These are phyloP conservation scores for Sequoiadendron giganteum DNA, from an alignment of 75 land plant species.

Conservation along the genomic window DNA sequence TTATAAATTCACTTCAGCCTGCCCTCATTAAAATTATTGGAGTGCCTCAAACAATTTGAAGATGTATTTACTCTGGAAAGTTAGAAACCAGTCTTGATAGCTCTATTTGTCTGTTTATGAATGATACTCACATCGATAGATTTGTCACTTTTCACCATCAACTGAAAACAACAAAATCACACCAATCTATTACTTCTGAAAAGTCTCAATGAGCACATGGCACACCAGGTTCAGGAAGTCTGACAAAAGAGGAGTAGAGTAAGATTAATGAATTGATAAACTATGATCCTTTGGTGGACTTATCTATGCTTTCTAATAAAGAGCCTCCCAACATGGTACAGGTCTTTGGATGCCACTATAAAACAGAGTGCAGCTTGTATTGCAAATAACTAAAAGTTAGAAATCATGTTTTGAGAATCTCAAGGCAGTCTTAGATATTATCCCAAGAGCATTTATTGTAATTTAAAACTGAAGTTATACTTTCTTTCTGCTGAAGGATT, in stretches of 20 bases:
- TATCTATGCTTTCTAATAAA: constrained; percentile 33
- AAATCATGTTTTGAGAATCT: constrained; percentile 80
- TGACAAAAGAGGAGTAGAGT: constrained; percentile 93
- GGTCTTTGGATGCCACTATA: constrained; percentile 63
- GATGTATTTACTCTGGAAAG: no score
- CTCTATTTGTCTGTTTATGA: no score
- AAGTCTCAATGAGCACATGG: constrained; percentile 20
- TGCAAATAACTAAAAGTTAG: constrained; percentile 44
- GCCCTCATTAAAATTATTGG: no score
- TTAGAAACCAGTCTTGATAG: no score
- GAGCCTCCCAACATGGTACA: constrained; percentile 67
- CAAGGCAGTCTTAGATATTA: constrained; percentile 53
- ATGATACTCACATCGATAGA: no score
- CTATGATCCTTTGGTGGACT: constrained; percentile 63
- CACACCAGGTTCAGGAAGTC: constrained; percentile 24
- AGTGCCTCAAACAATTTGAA: no score
- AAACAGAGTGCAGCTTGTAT: constrained; percentile 72
- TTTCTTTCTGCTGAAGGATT: constrained; percentile 89
- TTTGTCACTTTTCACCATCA: no score
- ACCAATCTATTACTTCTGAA: constrained; percentile 4
- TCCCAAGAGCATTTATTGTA: constrained; percentile 70
- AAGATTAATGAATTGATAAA: constrained; percentile 80
- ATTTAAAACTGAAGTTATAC: constrained; percentile 60
- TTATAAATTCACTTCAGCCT: no score
- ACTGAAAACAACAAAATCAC: neutral